Base-by-base conservation (phyloP, 148 eudicot species). In the Beta vulgaris region DNA sequence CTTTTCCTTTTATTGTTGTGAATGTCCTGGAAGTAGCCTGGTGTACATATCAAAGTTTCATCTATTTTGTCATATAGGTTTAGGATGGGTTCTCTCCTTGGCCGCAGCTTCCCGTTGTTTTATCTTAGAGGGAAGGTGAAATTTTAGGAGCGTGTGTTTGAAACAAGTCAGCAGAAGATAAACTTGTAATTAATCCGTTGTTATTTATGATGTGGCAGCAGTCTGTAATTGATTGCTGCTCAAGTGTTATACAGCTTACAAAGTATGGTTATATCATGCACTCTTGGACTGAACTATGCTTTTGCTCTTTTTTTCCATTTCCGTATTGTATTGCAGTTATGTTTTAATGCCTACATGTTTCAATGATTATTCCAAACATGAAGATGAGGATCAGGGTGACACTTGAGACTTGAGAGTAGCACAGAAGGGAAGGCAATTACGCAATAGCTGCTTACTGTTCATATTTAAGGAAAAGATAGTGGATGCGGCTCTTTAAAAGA, bases 51-150 rank as follows among this genome's bases (percentile, higher is more conserved):
- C 34, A 69, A 71, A n/a, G 43, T 40, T 39, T 7, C 36, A 18
- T 73, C 62, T 60, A 28, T 62, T 51, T 43, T 55, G 42, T 59
- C 36, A 46, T 42, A 23, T 51, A 71, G 63, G 18, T 61, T 44
- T 77, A 61, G 68, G 34, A 44, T 43, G 5, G 28, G 54, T 49
- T 44, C 16, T 49, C 7, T 16, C 10, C 23, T 49, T 28, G 76
- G 68, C 73, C 68, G 48, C 44, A 34, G 69, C 74, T 79, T 69
- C 70, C 70, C 58, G n/a, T 74, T 72, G 16, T 73, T 79, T 79
- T 76, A 74, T n/a, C n/a, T 16, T 35, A 25, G 49, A 34, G 73
- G 74, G 78, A 39, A 60, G 67, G 4, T 61, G 70, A 48, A 68
- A 25, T 11, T 49, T 64, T 55, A 42, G 61, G 53, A 58, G 68